Base-by-base conservation (phyloP, 345 rosid species). In the Ceriops zippeliana region DNA sequence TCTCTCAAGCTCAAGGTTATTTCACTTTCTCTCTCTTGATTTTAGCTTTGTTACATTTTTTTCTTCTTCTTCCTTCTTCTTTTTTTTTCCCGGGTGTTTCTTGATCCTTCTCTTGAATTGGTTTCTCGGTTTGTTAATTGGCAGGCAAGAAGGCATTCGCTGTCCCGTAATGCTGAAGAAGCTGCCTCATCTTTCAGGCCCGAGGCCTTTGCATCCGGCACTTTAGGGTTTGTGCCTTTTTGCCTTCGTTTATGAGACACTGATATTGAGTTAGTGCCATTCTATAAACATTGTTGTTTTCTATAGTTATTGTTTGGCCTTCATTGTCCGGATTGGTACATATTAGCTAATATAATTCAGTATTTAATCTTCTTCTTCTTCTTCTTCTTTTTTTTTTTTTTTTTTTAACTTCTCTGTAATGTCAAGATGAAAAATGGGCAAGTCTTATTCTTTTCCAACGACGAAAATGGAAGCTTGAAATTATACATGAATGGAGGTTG, bases 1-100 rank as follows among this genome's bases (percentile, higher is more conserved):
- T 73, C 80, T 65, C 78, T 81, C 80, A 84, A 78, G 62, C 80
- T 79, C 80, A 83, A 78, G 87, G 96, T 88, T 61, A 31, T 59
- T 34, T 62, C 46, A 32, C 22, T 1, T 38, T 42, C 13, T 51
- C 2, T 5, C 21, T 3, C 32, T 51, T 17, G 5, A 19, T 52
- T 30, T 26, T 22, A 13, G 21, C 0, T 9, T 21, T 20, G 20
- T 3, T 22, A 9, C 26, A 5, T 56, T 30, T 30, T n/a, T 7
- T 56, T 28, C 49, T 8, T 31, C 2, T 5, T 17, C 17, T 24
- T 19, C 37, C n/a, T 21, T 30, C 37, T 56, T n/a, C 31, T 37
- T 26, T 1, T 5, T 19, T 27, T 8, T 22, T 22, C 73, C 1
- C 17, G 28, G 11, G 6, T 24, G 6, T 56, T 56, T 4, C 10